Evolutionary conservation across 257 asterid genomes (phyloP).

Genomic region (Solanum microdontum): DNA sequence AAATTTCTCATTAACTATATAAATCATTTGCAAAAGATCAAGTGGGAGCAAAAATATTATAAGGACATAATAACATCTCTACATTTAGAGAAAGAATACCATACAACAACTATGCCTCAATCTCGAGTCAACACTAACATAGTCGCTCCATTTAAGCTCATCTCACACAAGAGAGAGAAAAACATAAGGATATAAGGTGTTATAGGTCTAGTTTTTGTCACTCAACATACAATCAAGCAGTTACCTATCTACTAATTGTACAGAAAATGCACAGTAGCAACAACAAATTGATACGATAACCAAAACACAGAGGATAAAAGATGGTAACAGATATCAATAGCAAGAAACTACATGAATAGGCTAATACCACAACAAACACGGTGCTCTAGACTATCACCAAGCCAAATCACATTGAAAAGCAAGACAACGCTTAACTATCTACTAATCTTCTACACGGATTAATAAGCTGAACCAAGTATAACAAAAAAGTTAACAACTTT

Average conservation of each 20-base stretch:
- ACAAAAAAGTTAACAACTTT: not conserved
- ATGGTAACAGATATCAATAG: not conserved
- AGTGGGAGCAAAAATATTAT: not conserved
- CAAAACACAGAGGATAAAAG: not conserved
- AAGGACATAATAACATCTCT: not conserved
- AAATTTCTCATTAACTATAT: not conserved
- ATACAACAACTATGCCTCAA: not conserved
- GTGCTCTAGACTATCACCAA: not conserved
- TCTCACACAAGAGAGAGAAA: not conserved
- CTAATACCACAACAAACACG: not conserved
- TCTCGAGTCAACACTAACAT: not conserved
- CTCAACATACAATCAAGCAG: not conserved
- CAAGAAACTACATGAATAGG: not conserved
- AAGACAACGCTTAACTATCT: not conserved
- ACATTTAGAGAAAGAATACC: not conserved
- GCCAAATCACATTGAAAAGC: not conserved
- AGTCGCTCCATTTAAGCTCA: not conserved
- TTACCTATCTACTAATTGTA: not conserved
- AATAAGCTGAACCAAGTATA: not conserved
- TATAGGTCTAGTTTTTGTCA: not conserved
- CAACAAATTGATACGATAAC: not conserved
- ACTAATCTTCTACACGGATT: not conserved
- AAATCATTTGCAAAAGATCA: not conserved
- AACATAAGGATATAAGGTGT: not conserved
- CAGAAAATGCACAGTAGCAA: not conserved